Percentiles rank a stretch among this genome's conserved stretches.
Evolutionary conservation across 1,139 yeast genomes (phyloP).

Genomic region (Nematodospora anomalae): DNA sequence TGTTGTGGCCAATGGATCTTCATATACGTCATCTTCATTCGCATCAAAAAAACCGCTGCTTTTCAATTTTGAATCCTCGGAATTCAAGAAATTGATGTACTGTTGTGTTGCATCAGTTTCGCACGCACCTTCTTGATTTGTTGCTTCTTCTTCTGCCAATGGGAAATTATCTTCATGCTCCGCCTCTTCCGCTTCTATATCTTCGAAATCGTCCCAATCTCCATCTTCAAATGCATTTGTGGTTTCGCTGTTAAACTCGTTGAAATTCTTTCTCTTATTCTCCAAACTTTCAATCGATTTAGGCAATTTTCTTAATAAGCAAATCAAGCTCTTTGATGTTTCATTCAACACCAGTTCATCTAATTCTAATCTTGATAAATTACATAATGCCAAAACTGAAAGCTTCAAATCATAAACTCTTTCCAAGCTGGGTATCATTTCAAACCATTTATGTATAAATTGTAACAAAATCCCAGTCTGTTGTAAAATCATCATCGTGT

Average conservation of each 20-base stretch:
- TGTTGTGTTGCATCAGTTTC: slow-evolving; percentile 26
- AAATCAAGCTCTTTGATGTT: slow-evolving; percentile 15
- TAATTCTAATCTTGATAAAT: slow-evolving; percentile 34
- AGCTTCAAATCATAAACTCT: slow-evolving; percentile 84
- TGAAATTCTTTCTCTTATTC: slow-evolving; percentile 52
- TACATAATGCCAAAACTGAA: slow-evolving; percentile 65
- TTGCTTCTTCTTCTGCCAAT: slow-evolving; percentile 21
- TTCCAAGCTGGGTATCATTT: slow-evolving; percentile 52
- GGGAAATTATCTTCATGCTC: slow-evolving; percentile 28
- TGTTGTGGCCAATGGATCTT: slow-evolving; percentile 79
- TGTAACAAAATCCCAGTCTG: slow-evolving; percentile 43
- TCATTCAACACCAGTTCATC: slow-evolving; percentile 18
- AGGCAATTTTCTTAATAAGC: slow-evolving; percentile 57
- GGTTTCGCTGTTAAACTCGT: slow-evolving; percentile 36
- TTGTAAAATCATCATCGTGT: slow-evolving; percentile 55
- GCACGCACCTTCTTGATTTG: slow-evolving; percentile 43
- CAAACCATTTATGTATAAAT: slow-evolving; percentile 72
- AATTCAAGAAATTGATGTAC: slow-evolving; percentile 11
- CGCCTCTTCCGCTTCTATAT: slow-evolving; percentile 21
- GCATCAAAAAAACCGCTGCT: slow-evolving; percentile 41
- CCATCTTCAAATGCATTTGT: slow-evolving; percentile 23
- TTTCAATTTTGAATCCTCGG: slow-evolving; percentile 33
- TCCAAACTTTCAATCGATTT: slow-evolving; percentile 66
- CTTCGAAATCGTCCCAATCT: slow-evolving; percentile 24
- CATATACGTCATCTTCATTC: slow-evolving; percentile 61